Evolutionary conservation across 192 early-diverging fungal species (phyloP).

Genomic region (Allomyces javanicus): DNA sequence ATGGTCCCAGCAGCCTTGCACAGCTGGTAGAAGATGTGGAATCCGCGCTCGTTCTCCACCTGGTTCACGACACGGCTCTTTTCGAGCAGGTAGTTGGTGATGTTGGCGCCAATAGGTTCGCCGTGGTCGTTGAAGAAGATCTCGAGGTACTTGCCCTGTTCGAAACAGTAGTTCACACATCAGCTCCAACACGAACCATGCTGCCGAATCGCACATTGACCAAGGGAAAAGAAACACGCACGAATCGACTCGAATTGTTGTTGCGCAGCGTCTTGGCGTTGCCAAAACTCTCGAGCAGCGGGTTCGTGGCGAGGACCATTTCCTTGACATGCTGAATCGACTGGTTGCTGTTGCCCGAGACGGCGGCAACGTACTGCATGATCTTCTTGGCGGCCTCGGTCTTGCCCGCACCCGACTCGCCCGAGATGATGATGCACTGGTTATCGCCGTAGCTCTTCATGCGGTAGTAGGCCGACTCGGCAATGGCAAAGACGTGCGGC

Average conservation of each 20-base stretch:
- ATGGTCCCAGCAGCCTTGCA: slow-evolving; percentile 44
- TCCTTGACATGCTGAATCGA: slow-evolving; percentile 88
- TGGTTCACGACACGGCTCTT: slow-evolving; percentile 92
- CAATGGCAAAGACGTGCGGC: slow-evolving; percentile 96
- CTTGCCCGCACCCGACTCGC: slow-evolving; percentile 86
- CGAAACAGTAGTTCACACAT: not conserved
- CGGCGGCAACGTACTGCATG: slow-evolving; percentile 97
- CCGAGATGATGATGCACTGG: slow-evolving; percentile 96
- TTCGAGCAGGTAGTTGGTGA: slow-evolving; percentile 94
- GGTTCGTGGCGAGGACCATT: slow-evolving; percentile 98
- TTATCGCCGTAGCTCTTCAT: slow-evolving; percentile 98
- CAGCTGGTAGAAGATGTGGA: slow-evolving; percentile 92
- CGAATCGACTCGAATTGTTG: slow-evolving; percentile 95
- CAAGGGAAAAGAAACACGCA: slow-evolving; percentile 17
- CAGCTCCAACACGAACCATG: not conserved
- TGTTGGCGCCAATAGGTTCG: slow-evolving; percentile 87
- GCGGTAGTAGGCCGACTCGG: slow-evolving; percentile 71
- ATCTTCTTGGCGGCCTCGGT: slow-evolving; percentile 83
- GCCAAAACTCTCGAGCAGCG: slow-evolving; percentile 92
- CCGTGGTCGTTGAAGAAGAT: slow-evolving; percentile 87
- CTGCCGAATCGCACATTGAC: not conserved
- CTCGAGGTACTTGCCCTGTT: slow-evolving; percentile 92
- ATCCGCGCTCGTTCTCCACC: slow-evolving; percentile 85
- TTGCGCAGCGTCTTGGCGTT: slow-evolving; percentile 97
- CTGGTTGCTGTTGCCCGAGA: slow-evolving; percentile 51